Conservation (phyloP, 2,329 filamentous ascomycete genomes). For the Alternaria gansuensis region DNA sequence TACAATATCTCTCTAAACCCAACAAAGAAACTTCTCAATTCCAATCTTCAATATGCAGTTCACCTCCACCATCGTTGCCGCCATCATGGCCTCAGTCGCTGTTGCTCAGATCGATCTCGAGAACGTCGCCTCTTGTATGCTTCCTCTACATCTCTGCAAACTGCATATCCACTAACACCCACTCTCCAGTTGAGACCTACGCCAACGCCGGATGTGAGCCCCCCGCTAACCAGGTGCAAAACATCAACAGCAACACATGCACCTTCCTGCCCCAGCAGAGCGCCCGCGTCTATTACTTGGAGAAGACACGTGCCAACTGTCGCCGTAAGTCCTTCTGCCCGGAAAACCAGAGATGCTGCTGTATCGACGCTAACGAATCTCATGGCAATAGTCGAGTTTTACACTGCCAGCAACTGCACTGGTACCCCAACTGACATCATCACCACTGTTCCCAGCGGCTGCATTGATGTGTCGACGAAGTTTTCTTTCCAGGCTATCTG, state of each 20-base stretch:
- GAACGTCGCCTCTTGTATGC: slow-evolving; percentile 17
- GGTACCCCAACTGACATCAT: slow-evolving; percentile 6
- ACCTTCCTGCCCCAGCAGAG: slow-evolving; percentile 10
- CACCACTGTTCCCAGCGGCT: slow-evolving; percentile 12
- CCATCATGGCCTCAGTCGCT: slow-evolving; percentile 15
- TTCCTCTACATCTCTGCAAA: not conserved
- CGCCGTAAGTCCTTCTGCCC: slow-evolving; percentile 3
- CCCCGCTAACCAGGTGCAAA: slow-evolving; percentile 5
- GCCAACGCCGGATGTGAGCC: slow-evolving; percentile 7
- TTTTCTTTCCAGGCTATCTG: slow-evolving; percentile 15
- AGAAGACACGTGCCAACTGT: slow-evolving; percentile 17
- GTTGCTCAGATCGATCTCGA: slow-evolving; percentile 13
- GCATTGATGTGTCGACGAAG: slow-evolving; percentile 11
- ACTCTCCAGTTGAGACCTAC: slow-evolving; percentile 13
- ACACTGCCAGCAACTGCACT: slow-evolving; percentile 2
- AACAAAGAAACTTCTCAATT: not conserved
- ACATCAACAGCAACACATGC: slow-evolving; percentile 17
- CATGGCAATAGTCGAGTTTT: slow-evolving; percentile 11
- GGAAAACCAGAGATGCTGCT: not conserved
- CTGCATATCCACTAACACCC: not conserved
- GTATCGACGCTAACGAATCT: not conserved
- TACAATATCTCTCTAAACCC: not conserved
- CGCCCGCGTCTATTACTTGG: slow-evolving; percentile 12
- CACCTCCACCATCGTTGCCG: slow-evolving; percentile 11
- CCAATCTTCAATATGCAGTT: slow-evolving; percentile 15